phyloP scores from a whole-genome alignment of 306 rosid genomes.

The Carpinus viminea region DNA sequence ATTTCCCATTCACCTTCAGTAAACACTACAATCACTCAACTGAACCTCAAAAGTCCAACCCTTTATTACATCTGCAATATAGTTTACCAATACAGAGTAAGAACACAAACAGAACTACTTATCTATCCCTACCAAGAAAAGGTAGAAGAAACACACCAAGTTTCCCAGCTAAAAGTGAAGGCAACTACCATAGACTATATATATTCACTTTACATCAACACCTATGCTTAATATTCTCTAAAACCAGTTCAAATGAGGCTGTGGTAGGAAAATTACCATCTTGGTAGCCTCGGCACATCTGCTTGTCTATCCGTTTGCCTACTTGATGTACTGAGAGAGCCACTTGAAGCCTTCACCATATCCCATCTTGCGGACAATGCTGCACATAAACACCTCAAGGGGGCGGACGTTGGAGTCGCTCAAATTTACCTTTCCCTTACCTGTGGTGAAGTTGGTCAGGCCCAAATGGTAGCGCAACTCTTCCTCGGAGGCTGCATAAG shows the following conservation, averaged over 20 bases:
- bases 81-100: constrained; percentile 18
- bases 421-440: constrained; percentile 73
- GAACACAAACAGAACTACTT: constrained; percentile 31
- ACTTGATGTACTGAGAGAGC: constrained; percentile 84
- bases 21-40: constrained; percentile 24
- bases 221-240: constrained; percentile 5
- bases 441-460: constrained; percentile 71
- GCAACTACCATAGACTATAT: constrained; percentile 32
- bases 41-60: not conserved
- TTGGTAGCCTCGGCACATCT: constrained; percentile 7
- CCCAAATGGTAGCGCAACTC: constrained; percentile 68
- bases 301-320: constrained; percentile 29
- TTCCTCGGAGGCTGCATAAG: constrained; percentile 80
- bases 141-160: constrained; percentile 15
- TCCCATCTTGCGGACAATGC: constrained; percentile 89
- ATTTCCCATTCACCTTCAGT: not conserved
- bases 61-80: constrained; percentile 31
- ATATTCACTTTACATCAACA: constrained; percentile 47
- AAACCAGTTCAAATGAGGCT: not conserved
- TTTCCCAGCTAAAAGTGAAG: constrained; percentile 31
- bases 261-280: constrained; percentile 23
- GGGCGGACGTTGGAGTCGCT: constrained; percentile 66
- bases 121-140: constrained; percentile 7
- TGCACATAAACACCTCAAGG: constrained; percentile 87
- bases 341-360: constrained; percentile 86